Percentiles rank a stretch among this genome's conserved stretches.
phyloP scores from a whole-genome alignment of 305 asterid species.

The Solanum chacoense region DNA sequence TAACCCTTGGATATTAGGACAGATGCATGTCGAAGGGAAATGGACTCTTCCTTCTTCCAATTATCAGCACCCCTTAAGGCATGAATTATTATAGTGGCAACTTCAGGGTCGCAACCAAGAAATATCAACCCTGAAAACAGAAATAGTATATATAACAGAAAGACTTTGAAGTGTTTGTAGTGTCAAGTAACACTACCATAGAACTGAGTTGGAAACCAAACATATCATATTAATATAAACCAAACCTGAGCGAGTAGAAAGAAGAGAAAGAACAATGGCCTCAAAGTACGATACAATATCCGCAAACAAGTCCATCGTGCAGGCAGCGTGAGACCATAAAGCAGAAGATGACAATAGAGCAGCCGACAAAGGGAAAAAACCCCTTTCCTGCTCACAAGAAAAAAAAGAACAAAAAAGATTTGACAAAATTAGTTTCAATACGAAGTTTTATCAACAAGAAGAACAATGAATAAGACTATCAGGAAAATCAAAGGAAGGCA shows the following conservation, averaged over 20 bases:
- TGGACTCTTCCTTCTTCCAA: conserved; percentile 40
- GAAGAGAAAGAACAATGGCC: conserved; percentile 65
- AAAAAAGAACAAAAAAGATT: not conserved
- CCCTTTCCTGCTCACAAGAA: conserved; percentile 71
- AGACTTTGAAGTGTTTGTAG: not conserved
- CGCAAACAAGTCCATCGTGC: conserved; percentile 41
- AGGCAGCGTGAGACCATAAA: conserved; percentile 58
- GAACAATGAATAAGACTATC: not conserved
- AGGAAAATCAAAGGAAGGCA: not conserved
- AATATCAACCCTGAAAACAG: conserved; percentile 61
- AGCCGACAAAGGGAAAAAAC: conserved; percentile 91
- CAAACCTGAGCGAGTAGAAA: conserved; percentile 78
- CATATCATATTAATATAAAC: not conserved
- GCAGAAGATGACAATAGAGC: conserved; percentile 77
- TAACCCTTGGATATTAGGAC: conserved; percentile 72
- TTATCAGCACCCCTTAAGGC: conserved; percentile 57
- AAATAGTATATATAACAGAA: not conserved
- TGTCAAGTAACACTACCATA: not conserved
- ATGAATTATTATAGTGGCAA: conserved; percentile 49
- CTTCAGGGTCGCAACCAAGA: conserved; percentile 70
- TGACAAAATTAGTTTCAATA: not conserved
- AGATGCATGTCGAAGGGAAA: conserved; percentile 78
- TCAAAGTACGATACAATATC: conserved; percentile 63
- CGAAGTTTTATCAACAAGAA: not conserved
- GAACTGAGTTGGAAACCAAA: not conserved